phyloP scores from a whole-genome alignment of 2,329 filamentous ascomycete genomes.

The Colletotrichum aenigma region DNA sequence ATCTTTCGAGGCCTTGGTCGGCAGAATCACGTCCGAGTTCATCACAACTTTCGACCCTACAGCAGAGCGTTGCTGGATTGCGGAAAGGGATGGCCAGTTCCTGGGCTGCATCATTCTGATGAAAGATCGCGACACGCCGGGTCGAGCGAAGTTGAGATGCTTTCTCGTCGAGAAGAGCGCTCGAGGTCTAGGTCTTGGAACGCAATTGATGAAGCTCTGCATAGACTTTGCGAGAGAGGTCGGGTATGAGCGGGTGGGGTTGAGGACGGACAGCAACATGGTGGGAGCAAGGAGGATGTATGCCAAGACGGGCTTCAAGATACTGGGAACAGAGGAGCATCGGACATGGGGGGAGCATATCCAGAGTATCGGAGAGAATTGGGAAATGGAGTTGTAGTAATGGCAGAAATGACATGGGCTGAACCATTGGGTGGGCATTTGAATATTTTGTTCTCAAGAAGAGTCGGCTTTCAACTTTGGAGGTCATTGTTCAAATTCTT shows the following conservation, averaged over 20 bases:
- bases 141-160: slow-evolving; percentile 25
- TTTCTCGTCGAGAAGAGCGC: slow-evolving; percentile 26
- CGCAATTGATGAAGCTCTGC: slow-evolving; percentile 16
- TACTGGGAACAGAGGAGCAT: not conserved
- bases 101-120: slow-evolving; percentile 28
- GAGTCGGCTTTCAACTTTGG: not conserved
- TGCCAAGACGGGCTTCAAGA: slow-evolving; percentile 21
- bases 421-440: accelerated
- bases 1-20: slow-evolving; percentile 25
- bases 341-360: not conserved
- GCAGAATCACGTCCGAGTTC: slow-evolving; percentile 27
- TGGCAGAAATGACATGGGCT: not conserved
- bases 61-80: slow-evolving; percentile 31
- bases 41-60: slow-evolving; percentile 24
- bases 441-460: not conserved
- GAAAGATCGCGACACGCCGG: slow-evolving; percentile 11
- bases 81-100: slow-evolving; percentile 25
- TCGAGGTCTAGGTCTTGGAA: slow-evolving; percentile 23
- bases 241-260: slow-evolving; percentile 20
- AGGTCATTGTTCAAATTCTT: not conserved
- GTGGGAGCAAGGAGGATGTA: slow-evolving; percentile 23
- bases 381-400: slow-evolving; percentile 9
- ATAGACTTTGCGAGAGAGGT: slow-evolving; percentile 22
- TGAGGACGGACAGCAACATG: slow-evolving; percentile 24
- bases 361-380: not conserved